Evolutionary conservation across 2,329 filamentous ascomycete genomes (phyloP).

Genomic region (Setomelanomma holmii): DNA sequence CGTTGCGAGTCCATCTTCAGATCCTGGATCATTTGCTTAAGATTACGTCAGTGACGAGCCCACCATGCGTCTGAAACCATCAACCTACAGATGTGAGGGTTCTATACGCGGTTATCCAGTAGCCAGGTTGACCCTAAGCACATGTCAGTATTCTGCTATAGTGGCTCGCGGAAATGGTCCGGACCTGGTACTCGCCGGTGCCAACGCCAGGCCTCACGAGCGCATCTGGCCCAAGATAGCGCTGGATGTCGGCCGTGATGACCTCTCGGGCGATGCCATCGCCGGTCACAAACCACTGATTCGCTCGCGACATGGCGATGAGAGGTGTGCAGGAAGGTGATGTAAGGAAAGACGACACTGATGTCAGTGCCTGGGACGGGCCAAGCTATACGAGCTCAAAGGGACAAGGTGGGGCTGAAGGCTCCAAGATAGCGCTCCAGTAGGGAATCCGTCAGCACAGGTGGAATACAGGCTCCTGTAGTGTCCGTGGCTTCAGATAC

Average conservation of each 20-base stretch:
- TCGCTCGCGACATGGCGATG: slow-evolving; percentile 44
- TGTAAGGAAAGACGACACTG: slow-evolving; percentile 45
- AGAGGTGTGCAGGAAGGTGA: slow-evolving; percentile 25
- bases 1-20: slow-evolving; percentile 56
- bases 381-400: slow-evolving; percentile 44
- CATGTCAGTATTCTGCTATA: slow-evolving; percentile 21
- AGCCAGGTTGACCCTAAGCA: slow-evolving; percentile 53
- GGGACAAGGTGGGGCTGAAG: slow-evolving; percentile 39
- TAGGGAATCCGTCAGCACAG: slow-evolving; percentile 28
- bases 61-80: neutral
- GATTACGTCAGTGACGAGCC: slow-evolving; percentile 25
- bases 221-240: slow-evolving; percentile 59
- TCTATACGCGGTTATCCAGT: slow-evolving; percentile 60
- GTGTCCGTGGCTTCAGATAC: slow-evolving; percentile 30
- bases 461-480: slow-evolving; percentile 32
- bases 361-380: slow-evolving; percentile 43
- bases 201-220: slow-evolving; percentile 57
- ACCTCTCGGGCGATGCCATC: slow-evolving; percentile 60
- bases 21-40: slow-evolving; percentile 58
- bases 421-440: slow-evolving; percentile 37
- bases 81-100: slow-evolving; percentile 57
- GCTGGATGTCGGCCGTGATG: slow-evolving; percentile 61
- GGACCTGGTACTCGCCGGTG: slow-evolving; percentile 55
- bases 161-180: slow-evolving; percentile 24
- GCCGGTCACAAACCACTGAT: slow-evolving; percentile 59